A percentile compares a stretch with the other conserved stretches of the same genome.
These are phyloP conservation scores for Xylaria arbuscula DNA, from an alignment of 2,329 filamentous ascomycete genomes.

Conservation along the genomic window DNA sequence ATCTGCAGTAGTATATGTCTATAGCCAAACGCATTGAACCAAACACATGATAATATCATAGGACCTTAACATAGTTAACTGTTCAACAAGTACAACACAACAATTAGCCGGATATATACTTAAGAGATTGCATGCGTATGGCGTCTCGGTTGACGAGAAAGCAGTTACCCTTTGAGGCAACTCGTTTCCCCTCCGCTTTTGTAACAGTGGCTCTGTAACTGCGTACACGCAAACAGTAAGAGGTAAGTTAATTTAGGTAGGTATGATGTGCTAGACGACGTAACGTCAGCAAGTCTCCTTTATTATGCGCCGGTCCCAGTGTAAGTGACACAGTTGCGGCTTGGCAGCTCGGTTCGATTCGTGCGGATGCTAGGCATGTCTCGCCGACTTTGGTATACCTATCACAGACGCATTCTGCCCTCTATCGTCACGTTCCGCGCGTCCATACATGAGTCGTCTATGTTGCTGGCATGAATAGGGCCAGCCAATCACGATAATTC, in stretches of 20 bases:
- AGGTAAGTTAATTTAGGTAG: neutral
- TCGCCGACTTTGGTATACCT: neutral
- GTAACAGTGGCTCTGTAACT: neutral
- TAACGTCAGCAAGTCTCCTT: neutral
- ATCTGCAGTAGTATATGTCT: no score
- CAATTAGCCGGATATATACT: neutral
- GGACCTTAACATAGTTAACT: no score
- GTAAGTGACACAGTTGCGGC: neutral
- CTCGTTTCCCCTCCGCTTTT: neutral
- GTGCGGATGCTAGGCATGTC: neutral
- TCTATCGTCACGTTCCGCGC: slow-evolving; percentile 16
- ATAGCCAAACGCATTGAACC: no score
- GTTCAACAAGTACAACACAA: neutral
- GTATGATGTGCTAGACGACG: neutral
- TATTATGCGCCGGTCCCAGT: neutral
- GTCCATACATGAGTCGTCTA: neutral
- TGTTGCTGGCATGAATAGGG: slow-evolving; percentile 4
- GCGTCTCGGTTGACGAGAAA: slow-evolving; percentile 9
- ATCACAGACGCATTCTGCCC: neutral
- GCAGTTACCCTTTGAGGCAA: slow-evolving; percentile 15
- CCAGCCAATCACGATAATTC: slow-evolving; percentile 18
- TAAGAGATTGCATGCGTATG: neutral
- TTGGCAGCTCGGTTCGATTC: neutral
- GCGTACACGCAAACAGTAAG: neutral
- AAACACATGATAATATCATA: no score